A percentile compares a stretch with the other conserved stretches of the same genome.
phyloP scores from a whole-genome alignment of 371 early-diverging fungal genomes.

The Sporodiniella umbellata region DNA sequence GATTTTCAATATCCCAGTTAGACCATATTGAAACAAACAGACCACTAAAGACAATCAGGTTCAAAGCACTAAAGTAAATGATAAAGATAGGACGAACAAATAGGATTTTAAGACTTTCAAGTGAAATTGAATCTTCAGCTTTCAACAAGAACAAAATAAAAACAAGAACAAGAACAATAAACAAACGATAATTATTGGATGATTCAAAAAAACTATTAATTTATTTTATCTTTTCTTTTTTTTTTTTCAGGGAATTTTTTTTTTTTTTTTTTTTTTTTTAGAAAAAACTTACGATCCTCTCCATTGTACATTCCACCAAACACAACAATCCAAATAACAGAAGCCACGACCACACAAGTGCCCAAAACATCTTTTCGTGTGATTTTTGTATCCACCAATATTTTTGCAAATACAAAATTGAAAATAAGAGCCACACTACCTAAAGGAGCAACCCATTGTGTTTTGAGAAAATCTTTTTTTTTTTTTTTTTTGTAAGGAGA shows the following conservation, averaged over 20 bases:
- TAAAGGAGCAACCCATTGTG: conserved; percentile 75
- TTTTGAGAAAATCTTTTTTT: conserved; percentile 60
- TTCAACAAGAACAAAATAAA: neutral
- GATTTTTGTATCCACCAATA: conserved; percentile 65
- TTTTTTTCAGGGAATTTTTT: no score
- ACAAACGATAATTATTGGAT: no score
- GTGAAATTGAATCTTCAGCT: conserved; percentile 56
- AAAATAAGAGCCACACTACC: conserved; percentile 70
- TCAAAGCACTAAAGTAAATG: conserved; percentile 63
- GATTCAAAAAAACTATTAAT: no score
- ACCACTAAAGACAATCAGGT: conserved; percentile 50
- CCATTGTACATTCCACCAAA: conserved; percentile 68
- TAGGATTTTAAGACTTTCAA: conserved; percentile 54
- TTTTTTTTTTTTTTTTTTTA: neutral
- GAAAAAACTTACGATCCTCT: conserved; percentile 46
- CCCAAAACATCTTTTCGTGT: conserved; percentile 63
- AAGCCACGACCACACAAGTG: conserved; percentile 62
- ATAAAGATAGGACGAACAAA: conserved; percentile 61
- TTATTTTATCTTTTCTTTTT: no score
- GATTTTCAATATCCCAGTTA: conserved; percentile 52
- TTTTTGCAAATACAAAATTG: conserved; percentile 70
- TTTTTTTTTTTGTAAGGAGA: conserved; percentile 1
- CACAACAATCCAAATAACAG: conserved; percentile 66
- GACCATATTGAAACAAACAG: conserved; percentile 56
- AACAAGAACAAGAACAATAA: no score